phyloP scores from a whole-genome alignment of 805 yeast species.

The Priceomyces melissophilus region DNA sequence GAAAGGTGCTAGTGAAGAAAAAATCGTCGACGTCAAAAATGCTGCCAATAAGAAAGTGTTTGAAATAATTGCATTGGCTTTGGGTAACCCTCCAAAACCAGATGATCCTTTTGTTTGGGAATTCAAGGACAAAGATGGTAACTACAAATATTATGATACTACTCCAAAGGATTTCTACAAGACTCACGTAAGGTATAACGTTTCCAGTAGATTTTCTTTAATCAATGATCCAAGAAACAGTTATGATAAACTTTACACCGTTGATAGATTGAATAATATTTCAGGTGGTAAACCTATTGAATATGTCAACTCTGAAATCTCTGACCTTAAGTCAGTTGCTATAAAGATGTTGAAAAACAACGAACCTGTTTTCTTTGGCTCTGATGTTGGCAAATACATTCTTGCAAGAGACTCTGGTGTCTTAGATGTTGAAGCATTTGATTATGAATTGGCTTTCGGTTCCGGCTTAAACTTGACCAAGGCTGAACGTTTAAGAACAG shows the following conservation, averaged over 20 bases:
- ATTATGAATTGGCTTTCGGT: constrained; percentile 56
- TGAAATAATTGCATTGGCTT: constrained; percentile 60
- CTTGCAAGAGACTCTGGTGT: constrained; percentile 62
- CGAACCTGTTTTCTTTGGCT: constrained; percentile 84
- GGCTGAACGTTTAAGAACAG: constrained; percentile 65
- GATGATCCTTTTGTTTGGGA: constrained; percentile 70
- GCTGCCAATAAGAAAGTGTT: constrained; percentile 59
- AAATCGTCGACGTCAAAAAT: constrained; percentile 32
- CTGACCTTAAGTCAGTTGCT: constrained; percentile 55
- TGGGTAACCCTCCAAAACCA: constrained; percentile 80
- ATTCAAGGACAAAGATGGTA: constrained; percentile 67
- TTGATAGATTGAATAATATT: constrained; percentile 74
- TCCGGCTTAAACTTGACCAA: constrained; percentile 52
- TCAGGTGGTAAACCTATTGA: constrained; percentile 65
- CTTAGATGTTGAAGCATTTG: constrained; percentile 69
- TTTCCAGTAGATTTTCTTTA: constrained; percentile 56
- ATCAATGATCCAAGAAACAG: constrained; percentile 81
- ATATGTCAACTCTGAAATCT: constrained; percentile 66
- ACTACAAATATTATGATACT: constrained; percentile 46
- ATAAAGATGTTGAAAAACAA: constrained; percentile 65
- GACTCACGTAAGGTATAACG: constrained; percentile 51
- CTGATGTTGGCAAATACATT: constrained; percentile 75
- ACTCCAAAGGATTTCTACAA: constrained; percentile 67
- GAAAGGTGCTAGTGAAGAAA: constrained; percentile 36
- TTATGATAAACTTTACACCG: constrained; percentile 59